These are phyloP conservation scores for Persicaria tinctoria DNA, from an alignment of 148 eudicot genomes.

Conservation along the genomic window DNA sequence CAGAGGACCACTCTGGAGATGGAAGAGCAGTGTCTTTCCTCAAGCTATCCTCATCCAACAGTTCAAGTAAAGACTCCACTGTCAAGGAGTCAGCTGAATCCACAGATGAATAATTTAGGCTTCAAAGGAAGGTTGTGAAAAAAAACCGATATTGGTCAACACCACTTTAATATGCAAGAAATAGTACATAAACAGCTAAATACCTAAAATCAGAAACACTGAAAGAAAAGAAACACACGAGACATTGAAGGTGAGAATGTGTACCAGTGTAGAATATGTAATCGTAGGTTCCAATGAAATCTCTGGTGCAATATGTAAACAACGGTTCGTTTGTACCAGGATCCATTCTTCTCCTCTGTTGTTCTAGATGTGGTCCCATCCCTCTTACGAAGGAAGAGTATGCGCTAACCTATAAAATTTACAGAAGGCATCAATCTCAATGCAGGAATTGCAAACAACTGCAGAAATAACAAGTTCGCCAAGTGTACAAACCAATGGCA, in stretches of 20 bases:
- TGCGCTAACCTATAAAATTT: slow-evolving; percentile 71
- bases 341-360: slow-evolving; percentile 82
- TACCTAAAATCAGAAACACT: neutral
- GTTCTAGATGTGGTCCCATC: slow-evolving; percentile 61
- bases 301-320: slow-evolving; percentile 91
- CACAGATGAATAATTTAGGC: slow-evolving; percentile 4
- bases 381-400: slow-evolving; percentile 94
- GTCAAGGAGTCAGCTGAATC: slow-evolving; percentile 90
- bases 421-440: neutral
- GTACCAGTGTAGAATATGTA: slow-evolving; percentile 97
- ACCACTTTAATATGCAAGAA: neutral
- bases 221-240: neutral
- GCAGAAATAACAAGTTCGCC: neutral
- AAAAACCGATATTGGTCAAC: neutral
- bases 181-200: neutral
- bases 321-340: slow-evolving; percentile 79
- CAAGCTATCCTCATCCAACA: slow-evolving; percentile 89
- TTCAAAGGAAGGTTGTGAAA: neutral
- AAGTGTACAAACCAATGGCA: slow-evolving; percentile 62
- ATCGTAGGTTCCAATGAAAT: slow-evolving; percentile 91
- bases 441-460: neutral
- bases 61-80: slow-evolving; percentile 91
- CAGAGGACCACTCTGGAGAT: slow-evolving; percentile 99
- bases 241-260: neutral
- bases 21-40: slow-evolving; percentile 99